phyloP scores from a whole-genome alignment of 352 stramenopile species.

The Globisporangium viniferum region DNA sequence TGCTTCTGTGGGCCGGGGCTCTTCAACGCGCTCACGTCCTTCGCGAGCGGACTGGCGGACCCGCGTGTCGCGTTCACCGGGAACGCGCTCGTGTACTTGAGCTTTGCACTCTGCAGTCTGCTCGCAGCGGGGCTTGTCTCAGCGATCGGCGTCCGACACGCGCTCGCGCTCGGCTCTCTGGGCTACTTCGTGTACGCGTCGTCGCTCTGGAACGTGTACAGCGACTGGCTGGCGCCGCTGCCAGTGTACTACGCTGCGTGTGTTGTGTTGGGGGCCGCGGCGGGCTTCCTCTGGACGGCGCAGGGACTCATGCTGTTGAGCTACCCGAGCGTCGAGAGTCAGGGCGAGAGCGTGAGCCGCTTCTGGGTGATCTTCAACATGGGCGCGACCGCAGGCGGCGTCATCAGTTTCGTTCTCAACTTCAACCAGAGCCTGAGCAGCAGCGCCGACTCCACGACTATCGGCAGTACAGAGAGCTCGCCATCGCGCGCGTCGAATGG shows the following conservation, averaged over 20 bases:
- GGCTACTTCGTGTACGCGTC: conserved; percentile 58
- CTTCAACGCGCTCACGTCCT: conserved; percentile 53
- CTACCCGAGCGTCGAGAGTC: conserved; percentile 41
- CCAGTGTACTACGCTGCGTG: conserved; percentile 26
- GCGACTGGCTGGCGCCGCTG: conserved; percentile 5
- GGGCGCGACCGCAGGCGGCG: conserved; percentile 51
- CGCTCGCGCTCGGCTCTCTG: conserved; percentile 49
- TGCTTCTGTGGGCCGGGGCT: conserved; percentile 54
- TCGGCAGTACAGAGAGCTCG: not conserved
- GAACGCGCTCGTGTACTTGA: conserved; percentile 51
- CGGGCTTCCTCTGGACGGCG: conserved; percentile 73
- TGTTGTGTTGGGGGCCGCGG: conserved; percentile 45
- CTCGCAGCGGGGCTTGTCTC: conserved; percentile 42
- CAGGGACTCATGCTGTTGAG: conserved; percentile 67
- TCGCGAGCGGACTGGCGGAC: conserved; percentile 39
- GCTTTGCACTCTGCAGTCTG: conserved; percentile 58
- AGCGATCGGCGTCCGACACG: conserved; percentile 33
- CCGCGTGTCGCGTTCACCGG: conserved; percentile 34
- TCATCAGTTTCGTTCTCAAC: conserved; percentile 58
- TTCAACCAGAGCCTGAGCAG: conserved; percentile 13
- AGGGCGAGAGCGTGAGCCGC: conserved; percentile 49
- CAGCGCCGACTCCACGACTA: not conserved
- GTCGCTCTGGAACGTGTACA: conserved; percentile 47
- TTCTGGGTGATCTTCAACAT: conserved; percentile 89
- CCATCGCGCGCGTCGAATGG: conserved; percentile 14